These are phyloP conservation scores for Phytophthora idaei DNA, from an alignment of 352 stramenopile genomes.

Conservation along the genomic window DNA sequence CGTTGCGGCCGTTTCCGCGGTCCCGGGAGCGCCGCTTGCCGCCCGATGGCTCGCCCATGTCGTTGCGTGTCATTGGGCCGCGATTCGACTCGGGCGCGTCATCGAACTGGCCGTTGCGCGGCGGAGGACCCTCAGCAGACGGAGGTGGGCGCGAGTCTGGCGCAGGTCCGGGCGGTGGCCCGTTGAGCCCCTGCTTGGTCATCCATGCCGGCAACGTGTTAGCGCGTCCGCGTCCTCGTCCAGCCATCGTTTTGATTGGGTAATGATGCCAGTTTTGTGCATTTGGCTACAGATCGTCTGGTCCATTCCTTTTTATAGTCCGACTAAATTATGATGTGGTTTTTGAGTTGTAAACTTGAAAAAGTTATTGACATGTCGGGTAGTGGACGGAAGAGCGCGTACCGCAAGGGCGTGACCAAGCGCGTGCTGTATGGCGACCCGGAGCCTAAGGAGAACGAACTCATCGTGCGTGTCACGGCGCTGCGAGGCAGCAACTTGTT, in stretches of 20 bases:
- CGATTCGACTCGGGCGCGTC: slow-evolving; percentile 48
- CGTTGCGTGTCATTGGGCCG: slow-evolving; percentile 14
- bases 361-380: slow-evolving; percentile 76
- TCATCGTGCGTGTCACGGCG: slow-evolving; percentile 92
- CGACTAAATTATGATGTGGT: background rate
- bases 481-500: slow-evolving; percentile 97
- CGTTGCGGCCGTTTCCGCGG: slow-evolving; percentile 20
- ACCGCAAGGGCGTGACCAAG: slow-evolving; percentile 93
- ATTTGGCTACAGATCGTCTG: slow-evolving; percentile 23
- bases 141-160: slow-evolving; percentile 11
- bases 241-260: slow-evolving; percentile 53
- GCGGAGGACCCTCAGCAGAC: slow-evolving; percentile 7
- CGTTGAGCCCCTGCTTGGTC: slow-evolving; percentile 58
- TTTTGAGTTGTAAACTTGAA: background rate
- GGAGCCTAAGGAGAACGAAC: slow-evolving; percentile 90
- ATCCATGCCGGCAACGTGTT: slow-evolving; percentile 87
- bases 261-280: slow-evolving; percentile 9
- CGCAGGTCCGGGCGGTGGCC: slow-evolving; percentile 16
- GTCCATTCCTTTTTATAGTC: slow-evolving; percentile 25
- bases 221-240: slow-evolving; percentile 73
- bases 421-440: slow-evolving; percentile 91
- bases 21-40: slow-evolving; percentile 29
- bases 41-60: slow-evolving; percentile 26
- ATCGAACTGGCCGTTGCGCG: slow-evolving; percentile 69
- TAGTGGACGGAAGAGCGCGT: slow-evolving; percentile 88